phyloP scores from a whole-genome alignment of 148 eudicot genomes.

The Rheum nobile region DNA sequence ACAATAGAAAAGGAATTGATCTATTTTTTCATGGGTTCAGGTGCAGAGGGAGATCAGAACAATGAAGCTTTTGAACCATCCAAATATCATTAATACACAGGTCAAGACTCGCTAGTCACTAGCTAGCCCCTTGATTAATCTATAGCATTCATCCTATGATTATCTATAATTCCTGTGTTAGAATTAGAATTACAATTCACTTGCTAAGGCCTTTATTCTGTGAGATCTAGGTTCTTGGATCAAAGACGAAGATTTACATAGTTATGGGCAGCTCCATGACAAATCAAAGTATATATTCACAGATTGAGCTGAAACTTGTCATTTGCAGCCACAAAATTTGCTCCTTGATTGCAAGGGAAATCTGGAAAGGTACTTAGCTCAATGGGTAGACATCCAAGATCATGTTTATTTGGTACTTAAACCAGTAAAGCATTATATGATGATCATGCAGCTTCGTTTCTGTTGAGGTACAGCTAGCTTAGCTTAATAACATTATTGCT shows the following conservation, averaged over 20 bases:
- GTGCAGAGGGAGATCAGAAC: slow-evolving; percentile 42
- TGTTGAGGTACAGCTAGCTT: slow-evolving; percentile 29
- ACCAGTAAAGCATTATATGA: slow-evolving; percentile 5
- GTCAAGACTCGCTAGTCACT: background rate
- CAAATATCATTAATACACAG: slow-evolving; percentile 37
- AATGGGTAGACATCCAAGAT: background rate
- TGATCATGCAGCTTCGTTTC: slow-evolving; percentile 19
- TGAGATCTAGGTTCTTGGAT: slow-evolving; percentile 41
- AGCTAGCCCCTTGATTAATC: too few species aligned
- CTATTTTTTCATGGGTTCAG: slow-evolving; percentile 4
- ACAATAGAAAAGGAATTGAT: too few species aligned
- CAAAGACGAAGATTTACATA: too few species aligned
- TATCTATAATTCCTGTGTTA: background rate
- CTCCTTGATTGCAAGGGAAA: slow-evolving; percentile 46
- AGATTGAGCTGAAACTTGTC: background rate
- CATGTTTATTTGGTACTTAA: background rate
- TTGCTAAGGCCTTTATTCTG: too few species aligned
- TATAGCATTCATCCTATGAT: too few species aligned
- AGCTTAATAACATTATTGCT: background rate
- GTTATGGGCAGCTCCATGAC: slow-evolving; percentile 21
- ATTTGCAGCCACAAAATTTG: slow-evolving; percentile 44
- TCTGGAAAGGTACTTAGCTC: slow-evolving; percentile 36
- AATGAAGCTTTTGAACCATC: slow-evolving; percentile 48
- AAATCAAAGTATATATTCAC: slow-evolving; percentile 19
- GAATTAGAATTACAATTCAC: too few species aligned